Evolutionary conservation across 83 land plant genomes (phyloP).

Genomic region (Thuja plicata): DNA sequence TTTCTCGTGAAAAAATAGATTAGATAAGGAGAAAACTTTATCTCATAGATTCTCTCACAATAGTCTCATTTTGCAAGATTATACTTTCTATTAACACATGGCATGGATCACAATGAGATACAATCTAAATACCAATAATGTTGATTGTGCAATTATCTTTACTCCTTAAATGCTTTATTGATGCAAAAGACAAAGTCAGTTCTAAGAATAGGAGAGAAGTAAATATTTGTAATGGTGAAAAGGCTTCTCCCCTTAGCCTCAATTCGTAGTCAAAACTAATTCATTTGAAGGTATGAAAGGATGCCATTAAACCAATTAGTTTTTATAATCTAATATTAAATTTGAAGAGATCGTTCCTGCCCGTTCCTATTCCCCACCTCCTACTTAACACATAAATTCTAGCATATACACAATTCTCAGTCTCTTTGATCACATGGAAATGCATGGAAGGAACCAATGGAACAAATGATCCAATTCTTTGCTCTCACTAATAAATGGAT

Average conservation of each 20-base stretch:
- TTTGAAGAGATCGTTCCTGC: neutral
- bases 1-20: too few relatives aligned
- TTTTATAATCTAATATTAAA: neutral
- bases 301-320: neutral
- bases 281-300: neutral
- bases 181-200: neutral
- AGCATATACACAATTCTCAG: neutral
- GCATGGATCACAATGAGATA: too few relatives aligned
- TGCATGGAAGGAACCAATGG: neutral
- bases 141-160: neutral
- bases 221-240: neutral
- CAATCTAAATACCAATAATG: too few relatives aligned
- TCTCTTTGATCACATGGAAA: neutral
- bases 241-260: neutral
- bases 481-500: neutral
- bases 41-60: too few relatives aligned
- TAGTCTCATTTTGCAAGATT: too few relatives aligned
- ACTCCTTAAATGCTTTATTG: neutral
- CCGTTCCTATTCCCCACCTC: neutral
- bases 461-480: neutral
- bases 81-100: too few relatives aligned
- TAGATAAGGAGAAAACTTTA: too few relatives aligned
- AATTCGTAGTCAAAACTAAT: neutral
- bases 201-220: neutral
- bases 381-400: too few relatives aligned